A percentile compares a stretch with the other conserved stretches of the same genome.
These are phyloP conservation scores for Cyberlindnera lachancei DNA, from an alignment of 805 yeast genomes.

Conservation along the genomic window DNA sequence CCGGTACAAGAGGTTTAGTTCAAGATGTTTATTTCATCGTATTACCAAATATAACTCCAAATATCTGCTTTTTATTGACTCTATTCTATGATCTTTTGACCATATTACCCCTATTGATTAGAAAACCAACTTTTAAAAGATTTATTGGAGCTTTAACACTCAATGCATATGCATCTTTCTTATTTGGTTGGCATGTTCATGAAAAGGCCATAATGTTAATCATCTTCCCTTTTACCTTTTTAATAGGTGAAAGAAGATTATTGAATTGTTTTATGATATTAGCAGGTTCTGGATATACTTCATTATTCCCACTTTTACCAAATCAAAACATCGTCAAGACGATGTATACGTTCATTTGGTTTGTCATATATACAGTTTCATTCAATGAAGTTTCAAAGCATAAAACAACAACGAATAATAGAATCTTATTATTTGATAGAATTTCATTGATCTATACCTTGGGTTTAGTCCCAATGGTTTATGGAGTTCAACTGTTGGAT, in stretches of 20 bases:
- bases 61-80: conserved; percentile 68
- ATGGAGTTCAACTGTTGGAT: conserved; percentile 39
- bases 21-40: conserved; percentile 83
- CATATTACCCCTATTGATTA: conserved; percentile 56
- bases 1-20: conserved; percentile 79
- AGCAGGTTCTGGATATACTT: conserved; percentile 74
- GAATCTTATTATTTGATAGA: conserved; percentile 65
- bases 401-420: conserved; percentile 27
- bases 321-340: conserved; percentile 75
- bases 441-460: conserved; percentile 57
- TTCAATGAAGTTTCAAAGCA: conserved; percentile 57
- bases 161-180: conserved; percentile 84
- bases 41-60: conserved; percentile 75
- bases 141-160: conserved; percentile 80
- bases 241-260: conserved; percentile 63
- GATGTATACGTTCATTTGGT: conserved; percentile 78
- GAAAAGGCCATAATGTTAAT: conserved; percentile 93
- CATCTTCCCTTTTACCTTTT: conserved; percentile 78
- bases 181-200: conserved; percentile 99
- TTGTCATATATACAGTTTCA: conserved; percentile 64
- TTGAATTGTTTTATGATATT: conserved; percentile 65
- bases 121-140: conserved; percentile 69
- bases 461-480: conserved; percentile 60
- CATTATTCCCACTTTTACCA: conserved; percentile 79
- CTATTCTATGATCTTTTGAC: conserved; percentile 80